These are phyloP conservation scores for Austroboletus novae-zelandiae DNA, from an alignment of 1,284 basidiomycete species.

Conservation along the genomic window DNA sequence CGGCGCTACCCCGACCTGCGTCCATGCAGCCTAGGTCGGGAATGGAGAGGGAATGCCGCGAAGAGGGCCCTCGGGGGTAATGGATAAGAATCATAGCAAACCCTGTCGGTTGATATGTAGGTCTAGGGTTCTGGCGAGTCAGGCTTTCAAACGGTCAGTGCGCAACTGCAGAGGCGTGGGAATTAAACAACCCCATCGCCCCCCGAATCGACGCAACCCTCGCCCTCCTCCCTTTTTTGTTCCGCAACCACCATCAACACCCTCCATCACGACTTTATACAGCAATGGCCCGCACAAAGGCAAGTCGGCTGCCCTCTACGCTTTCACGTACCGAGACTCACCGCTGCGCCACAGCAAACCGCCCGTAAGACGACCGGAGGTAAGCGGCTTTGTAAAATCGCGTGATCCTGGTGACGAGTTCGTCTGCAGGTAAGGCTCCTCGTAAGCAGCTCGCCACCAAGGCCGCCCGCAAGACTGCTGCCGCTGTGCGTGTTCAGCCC, in stretches of 20 bases:
- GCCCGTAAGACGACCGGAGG: slow-evolving; percentile 83
- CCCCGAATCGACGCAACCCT: slow-evolving; percentile 25
- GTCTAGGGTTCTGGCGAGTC: too few species aligned
- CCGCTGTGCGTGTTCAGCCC: slow-evolving; percentile 52
- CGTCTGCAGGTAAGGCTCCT: slow-evolving; percentile 67
- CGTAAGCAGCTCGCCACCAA: slow-evolving; percentile 92
- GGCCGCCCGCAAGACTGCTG: slow-evolving; percentile 81
- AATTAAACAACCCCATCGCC: slow-evolving; percentile 22
- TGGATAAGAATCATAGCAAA: too few species aligned
- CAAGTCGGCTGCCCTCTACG: slow-evolving; percentile 28
- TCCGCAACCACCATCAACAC: slow-evolving; percentile 33
- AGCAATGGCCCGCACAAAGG: slow-evolving; percentile 76
- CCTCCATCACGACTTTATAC: slow-evolving; percentile 16
- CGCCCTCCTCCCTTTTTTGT: slow-evolving; percentile 19
- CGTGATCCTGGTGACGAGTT: slow-evolving; percentile 5
- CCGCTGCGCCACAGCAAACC: slow-evolving; percentile 57
- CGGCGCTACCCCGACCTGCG: too few species aligned
- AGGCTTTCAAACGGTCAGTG: slow-evolving; percentile 30
- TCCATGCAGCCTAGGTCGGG: too few species aligned
- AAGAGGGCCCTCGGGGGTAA: too few species aligned
- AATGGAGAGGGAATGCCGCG: too few species aligned
- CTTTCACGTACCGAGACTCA: slow-evolving; percentile 6
- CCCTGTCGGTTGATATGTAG: too few species aligned
- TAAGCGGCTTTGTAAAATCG: slow-evolving; percentile 33
- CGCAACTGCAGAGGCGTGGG: slow-evolving; percentile 32